These are phyloP conservation scores for Candida glaebosa DNA, from an alignment of 805 yeast genomes.

Conservation along the genomic window DNA sequence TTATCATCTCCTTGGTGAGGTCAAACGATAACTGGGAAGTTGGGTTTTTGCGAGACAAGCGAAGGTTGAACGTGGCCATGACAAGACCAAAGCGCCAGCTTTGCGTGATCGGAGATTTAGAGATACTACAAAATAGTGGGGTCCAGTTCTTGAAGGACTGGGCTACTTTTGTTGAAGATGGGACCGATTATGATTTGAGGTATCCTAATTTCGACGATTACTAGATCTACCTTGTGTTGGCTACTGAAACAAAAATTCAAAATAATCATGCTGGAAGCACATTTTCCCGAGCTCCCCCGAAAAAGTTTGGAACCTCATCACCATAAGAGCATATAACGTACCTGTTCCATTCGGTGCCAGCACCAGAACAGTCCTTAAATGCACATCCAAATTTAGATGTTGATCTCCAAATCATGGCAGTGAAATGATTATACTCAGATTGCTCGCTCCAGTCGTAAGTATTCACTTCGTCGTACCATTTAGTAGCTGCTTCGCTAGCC, in stretches of 20 bases:
- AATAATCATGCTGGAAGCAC: background rate
- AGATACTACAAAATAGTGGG: conserved; percentile 47
- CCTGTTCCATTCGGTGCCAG: background rate
- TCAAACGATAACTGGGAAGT: conserved; percentile 68
- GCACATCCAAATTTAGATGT: conserved; percentile 35
- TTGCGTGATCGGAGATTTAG: conserved; percentile 84
- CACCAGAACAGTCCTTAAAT: conserved; percentile 19
- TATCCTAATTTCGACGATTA: conserved; percentile 49
- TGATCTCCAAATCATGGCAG: conserved; percentile 37
- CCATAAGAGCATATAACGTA: background rate
- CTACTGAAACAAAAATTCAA: background rate
- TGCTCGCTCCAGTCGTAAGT: conserved; percentile 26
- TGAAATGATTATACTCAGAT: conserved; percentile 32
- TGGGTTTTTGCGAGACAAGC: conserved; percentile 76
- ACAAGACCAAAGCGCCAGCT: conserved; percentile 85
- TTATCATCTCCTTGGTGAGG: conserved; percentile 76
- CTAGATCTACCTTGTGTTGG: conserved; percentile 4
- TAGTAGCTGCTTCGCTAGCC: conserved; percentile 25
- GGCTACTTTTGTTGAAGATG: conserved; percentile 66
- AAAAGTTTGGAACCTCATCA: background rate
- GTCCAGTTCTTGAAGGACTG: conserved; percentile 55
- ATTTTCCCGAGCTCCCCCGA: background rate
- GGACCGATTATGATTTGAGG: conserved; percentile 48
- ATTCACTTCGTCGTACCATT: conserved; percentile 37
- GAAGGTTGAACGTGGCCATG: conserved; percentile 89